phyloP scores from a whole-genome alignment of 2,329 filamentous ascomycete genomes.

The Alternaria hordeiaustralica region DNA sequence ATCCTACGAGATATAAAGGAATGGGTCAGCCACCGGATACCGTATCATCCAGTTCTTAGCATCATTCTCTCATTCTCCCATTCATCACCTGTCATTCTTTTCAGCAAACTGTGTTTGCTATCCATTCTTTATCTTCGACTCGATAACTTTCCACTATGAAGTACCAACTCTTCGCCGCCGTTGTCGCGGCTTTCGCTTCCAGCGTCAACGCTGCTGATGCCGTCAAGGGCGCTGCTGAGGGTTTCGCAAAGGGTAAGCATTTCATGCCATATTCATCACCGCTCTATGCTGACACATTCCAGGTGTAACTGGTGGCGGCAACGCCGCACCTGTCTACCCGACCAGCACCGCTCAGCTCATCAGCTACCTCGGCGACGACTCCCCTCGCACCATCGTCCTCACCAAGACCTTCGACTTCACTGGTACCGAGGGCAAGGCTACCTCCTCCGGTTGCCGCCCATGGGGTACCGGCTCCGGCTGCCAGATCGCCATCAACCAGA shows the following conservation, averaged over 20 bases:
- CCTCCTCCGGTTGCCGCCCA: constrained; percentile 63
- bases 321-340: constrained; percentile 30
- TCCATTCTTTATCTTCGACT: constrained; percentile 22
- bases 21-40: background rate
- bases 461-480: constrained; percentile 59
- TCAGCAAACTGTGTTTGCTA: constrained; percentile 31
- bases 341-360: constrained; percentile 58
- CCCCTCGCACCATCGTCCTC: constrained; percentile 64
- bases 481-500: constrained; percentile 65
- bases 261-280: rapidly evolving
- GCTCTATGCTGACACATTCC: background rate
- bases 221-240: constrained; percentile 34
- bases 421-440: constrained; percentile 61
- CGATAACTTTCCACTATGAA: constrained; percentile 20
- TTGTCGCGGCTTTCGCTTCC: constrained; percentile 24
- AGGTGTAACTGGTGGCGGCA: constrained; percentile 34
- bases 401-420: constrained; percentile 64
- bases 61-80: constrained; percentile 17
- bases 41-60: constrained; percentile 7
- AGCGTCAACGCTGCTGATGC: constrained; percentile 29
- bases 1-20: constrained; percentile 20
- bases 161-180: constrained; percentile 25
- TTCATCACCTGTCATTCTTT: background rate
- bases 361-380: constrained; percentile 63
- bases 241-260: constrained; percentile 32